These are phyloP conservation scores for Gremmenia infestans DNA, from an alignment of 2,329 filamentous ascomycete species.

Conservation along the genomic window DNA sequence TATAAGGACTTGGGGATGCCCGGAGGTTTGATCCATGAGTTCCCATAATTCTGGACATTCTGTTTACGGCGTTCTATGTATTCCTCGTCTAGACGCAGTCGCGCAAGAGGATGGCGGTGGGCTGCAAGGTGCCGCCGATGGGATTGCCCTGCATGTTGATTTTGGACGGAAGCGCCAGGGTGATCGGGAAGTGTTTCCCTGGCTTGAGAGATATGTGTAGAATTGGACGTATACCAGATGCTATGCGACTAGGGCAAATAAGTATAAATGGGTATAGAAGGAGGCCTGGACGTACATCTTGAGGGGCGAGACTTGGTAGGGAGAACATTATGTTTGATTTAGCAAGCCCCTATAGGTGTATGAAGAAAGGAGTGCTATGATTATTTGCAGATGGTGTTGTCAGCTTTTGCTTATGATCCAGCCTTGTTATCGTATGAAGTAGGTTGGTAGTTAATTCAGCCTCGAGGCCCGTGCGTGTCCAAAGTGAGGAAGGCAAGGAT, in stretches of 20 bases:
- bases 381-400: background rate
- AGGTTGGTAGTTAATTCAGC: too few relatives aligned
- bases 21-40: slow-evolving; percentile 83
- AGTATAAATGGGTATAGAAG: background rate
- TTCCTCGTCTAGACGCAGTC: slow-evolving; percentile 71
- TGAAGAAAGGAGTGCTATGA: background rate
- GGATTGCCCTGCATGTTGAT: slow-evolving; percentile 20
- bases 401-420: background rate
- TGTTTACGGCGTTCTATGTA: slow-evolving; percentile 69
- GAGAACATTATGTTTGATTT: slow-evolving; percentile 42
- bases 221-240: slow-evolving; percentile 65
- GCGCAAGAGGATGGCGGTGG: slow-evolving; percentile 58
- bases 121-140: slow-evolving; percentile 41
- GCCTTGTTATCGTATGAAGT: too few relatives aligned
- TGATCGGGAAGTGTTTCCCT: slow-evolving; percentile 29
- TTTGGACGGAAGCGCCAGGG: slow-evolving; percentile 7
- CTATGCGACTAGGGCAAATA: slow-evolving; percentile 54
- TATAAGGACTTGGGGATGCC: slow-evolving; percentile 86
- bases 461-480: too few relatives aligned
- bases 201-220: slow-evolving; percentile 30
- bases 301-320: slow-evolving; percentile 63
- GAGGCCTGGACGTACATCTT: slow-evolving; percentile 54
- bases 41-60: slow-evolving; percentile 83
- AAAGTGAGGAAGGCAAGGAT: too few relatives aligned
- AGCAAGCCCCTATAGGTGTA: background rate